These are phyloP conservation scores for Cercospora canescens DNA, from an alignment of 2,329 filamentous ascomycete genomes.

Conservation along the genomic window DNA sequence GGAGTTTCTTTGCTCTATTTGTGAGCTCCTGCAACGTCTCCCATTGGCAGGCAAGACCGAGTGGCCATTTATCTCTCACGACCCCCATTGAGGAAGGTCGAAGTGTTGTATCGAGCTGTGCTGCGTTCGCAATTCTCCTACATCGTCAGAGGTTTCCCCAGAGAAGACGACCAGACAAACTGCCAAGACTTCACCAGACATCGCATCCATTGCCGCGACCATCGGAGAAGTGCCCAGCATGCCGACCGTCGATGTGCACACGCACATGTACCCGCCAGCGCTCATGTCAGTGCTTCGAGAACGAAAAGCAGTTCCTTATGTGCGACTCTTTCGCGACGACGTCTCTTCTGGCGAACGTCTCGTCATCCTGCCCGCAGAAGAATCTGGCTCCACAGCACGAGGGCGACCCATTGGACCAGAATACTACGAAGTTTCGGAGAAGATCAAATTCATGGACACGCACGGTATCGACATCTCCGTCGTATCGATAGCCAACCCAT, in stretches of 20 bases:
- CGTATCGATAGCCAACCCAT: slow-evolving; percentile 87
- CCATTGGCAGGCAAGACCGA: background rate
- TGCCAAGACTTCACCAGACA: background rate
- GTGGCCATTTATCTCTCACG: background rate
- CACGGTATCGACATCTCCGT: slow-evolving; percentile 82
- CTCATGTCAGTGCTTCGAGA: slow-evolving; percentile 56
- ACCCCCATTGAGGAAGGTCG: background rate
- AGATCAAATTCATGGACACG: slow-evolving; percentile 83
- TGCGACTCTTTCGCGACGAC: slow-evolving; percentile 62
- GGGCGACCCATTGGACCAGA: slow-evolving; percentile 81
- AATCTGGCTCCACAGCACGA: slow-evolving; percentile 46
- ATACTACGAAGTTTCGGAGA: slow-evolving; percentile 77
- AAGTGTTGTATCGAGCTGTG: background rate
- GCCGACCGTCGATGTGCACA: slow-evolving; percentile 60
- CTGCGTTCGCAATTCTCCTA: background rate
- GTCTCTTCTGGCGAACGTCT: slow-evolving; percentile 59
- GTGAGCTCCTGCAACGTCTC: background rate
- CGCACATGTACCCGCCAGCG: slow-evolving; percentile 61
- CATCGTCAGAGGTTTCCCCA: background rate
- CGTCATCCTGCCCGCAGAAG: slow-evolving; percentile 35
- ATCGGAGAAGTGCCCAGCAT: slow-evolving; percentile 21
- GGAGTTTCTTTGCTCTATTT: background rate
- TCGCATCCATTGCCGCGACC: background rate
- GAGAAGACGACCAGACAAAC: background rate
- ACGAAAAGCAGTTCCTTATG: slow-evolving; percentile 66